These are phyloP conservation scores for Gyromitra esculenta DNA, from an alignment of 2,329 filamentous ascomycete genomes.

Conservation along the genomic window DNA sequence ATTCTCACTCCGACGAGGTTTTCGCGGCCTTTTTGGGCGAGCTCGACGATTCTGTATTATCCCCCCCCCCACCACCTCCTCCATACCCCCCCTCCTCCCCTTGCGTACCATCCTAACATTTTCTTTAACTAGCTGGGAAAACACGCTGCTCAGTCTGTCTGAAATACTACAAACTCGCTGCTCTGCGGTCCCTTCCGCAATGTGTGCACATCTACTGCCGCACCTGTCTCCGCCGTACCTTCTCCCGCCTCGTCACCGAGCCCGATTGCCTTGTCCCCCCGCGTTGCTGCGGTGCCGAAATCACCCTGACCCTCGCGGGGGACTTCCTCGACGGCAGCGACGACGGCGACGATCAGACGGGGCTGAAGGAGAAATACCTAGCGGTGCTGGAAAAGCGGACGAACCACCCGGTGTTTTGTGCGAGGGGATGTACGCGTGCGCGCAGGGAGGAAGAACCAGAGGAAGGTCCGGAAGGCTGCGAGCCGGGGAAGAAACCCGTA, in stretches of 20 bases:
- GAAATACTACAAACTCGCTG: constrained; percentile 40
- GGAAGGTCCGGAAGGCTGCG: background rate
- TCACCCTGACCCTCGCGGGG: constrained; percentile 35
- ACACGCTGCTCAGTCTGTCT: constrained; percentile 49
- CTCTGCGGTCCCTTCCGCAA: constrained; percentile 31
- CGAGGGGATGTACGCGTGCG: constrained; percentile 29
- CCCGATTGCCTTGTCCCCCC: constrained; percentile 34
- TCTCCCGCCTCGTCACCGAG: constrained; percentile 32
- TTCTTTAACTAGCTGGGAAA: constrained; percentile 34
- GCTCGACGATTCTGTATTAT: constrained; percentile 42
- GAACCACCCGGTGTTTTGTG: constrained; percentile 39
- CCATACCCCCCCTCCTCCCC: background rate
- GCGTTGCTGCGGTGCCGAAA: constrained; percentile 45
- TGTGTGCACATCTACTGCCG: constrained; percentile 50
- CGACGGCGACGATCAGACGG: background rate
- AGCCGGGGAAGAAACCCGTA: background rate
- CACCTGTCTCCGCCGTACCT: constrained; percentile 42
- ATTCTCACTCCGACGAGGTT: constrained; percentile 34
- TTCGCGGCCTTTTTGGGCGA: constrained; percentile 30
- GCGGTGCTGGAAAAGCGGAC: constrained; percentile 36
- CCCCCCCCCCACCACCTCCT: background rate
- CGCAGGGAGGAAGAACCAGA: background rate
- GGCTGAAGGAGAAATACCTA: constrained; percentile 37
- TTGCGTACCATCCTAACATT: background rate
- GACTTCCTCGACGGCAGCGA: constrained; percentile 39